Conservation (phyloP, 305 asterid species). For the Withania somnifera region DNA sequence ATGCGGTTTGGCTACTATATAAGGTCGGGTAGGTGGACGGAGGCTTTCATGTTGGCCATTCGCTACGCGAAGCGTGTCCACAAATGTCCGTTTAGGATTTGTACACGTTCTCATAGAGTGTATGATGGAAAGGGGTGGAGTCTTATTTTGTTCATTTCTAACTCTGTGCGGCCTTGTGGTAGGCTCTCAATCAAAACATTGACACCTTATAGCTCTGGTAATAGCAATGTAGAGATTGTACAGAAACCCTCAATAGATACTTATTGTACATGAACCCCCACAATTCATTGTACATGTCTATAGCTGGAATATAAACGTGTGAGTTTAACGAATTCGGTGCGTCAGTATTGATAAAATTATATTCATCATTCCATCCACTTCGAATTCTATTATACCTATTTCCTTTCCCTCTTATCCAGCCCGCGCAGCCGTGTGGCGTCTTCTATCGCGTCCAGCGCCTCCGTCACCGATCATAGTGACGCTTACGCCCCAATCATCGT, state of each 20-base stretch:
- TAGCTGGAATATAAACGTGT: too few relatives aligned
- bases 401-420: too few relatives aligned
- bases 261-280: neutral
- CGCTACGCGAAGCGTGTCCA: conserved; percentile 7
- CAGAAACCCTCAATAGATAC: neutral
- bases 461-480: too few relatives aligned
- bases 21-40: neutral
- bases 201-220: neutral
- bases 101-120: conserved; percentile 16
- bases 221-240: neutral
- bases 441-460: too few relatives aligned
- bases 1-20: neutral
- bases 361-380: too few relatives aligned
- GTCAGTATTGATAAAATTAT: too few relatives aligned
- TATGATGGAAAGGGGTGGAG: neutral
- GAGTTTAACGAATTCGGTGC: too few relatives aligned
- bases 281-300: too few relatives aligned
- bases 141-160: conserved; percentile 12
- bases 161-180: conserved; percentile 16
- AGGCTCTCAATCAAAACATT: neutral
- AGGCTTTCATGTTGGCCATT: conserved; percentile 13
- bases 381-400: too few relatives aligned
- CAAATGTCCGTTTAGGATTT: conserved; percentile 12
- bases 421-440: too few relatives aligned
- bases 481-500: too few relatives aligned